phyloP scores from a whole-genome alignment of 2,329 filamentous ascomycete genomes.

The Zelopaecilomyces penicillatus region DNA sequence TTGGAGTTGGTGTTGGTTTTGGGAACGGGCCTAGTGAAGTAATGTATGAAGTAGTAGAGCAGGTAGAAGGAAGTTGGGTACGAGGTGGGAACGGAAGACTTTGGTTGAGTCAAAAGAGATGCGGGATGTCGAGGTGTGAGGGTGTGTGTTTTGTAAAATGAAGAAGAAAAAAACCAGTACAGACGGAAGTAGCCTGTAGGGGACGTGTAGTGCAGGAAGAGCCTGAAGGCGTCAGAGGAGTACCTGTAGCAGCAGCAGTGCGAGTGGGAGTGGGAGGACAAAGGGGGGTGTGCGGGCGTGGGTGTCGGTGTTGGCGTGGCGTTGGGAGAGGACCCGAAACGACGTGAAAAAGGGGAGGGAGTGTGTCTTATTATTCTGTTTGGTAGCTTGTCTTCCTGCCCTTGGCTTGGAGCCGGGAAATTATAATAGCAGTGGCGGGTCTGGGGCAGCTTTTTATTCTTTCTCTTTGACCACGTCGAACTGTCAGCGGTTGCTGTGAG shows the following conservation, averaged over 20 bases:
- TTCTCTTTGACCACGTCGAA: not conserved
- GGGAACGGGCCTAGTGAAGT: slow-evolving; percentile 1
- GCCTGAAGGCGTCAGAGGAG: no score
- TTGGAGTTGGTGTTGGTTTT: not conserved
- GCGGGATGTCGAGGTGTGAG: slow-evolving; percentile 2
- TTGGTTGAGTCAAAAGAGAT: slow-evolving; percentile 7
- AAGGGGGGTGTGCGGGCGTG: not conserved
- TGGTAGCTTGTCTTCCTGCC: not conserved
- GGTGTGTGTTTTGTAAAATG: not conserved
- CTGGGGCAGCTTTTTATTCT: not conserved
- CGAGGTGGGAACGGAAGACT: no score
- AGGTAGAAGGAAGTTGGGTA: not conserved
- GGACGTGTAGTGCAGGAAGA: no score
- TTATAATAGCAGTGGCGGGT: not conserved
- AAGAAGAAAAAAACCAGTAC: no score
- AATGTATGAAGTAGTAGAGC: slow-evolving; percentile 5
- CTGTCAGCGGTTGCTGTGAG: not conserved
- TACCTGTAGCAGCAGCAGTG: no score
- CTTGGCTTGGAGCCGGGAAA: not conserved
- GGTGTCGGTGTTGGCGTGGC: not conserved
- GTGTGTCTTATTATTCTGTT: slow-evolving; percentile 1
- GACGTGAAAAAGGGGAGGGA: not conserved
- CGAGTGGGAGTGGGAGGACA: not conserved
- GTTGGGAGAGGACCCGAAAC: no score
- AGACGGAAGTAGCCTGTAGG: no score